phyloP scores from a whole-genome alignment of 768 basidiomycete species.

The Amanita muscaria region DNA sequence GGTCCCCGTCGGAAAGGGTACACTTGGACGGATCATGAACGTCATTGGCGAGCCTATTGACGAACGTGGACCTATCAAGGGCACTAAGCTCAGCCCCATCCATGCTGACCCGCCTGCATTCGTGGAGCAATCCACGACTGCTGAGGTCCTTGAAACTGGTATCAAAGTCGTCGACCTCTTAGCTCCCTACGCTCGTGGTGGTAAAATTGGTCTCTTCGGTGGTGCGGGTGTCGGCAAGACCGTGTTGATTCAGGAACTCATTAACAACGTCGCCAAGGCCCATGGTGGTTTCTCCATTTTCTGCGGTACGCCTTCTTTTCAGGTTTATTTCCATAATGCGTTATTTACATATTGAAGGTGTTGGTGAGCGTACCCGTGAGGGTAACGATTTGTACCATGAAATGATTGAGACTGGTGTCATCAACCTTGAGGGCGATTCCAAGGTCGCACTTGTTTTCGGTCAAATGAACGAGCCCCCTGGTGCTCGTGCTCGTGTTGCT shows the following conservation, averaged over 20 bases:
- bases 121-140: slow-evolving; percentile 97
- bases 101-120: slow-evolving; percentile 97
- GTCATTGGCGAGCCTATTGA: slow-evolving; percentile 99
- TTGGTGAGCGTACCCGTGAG: slow-evolving; percentile 99
- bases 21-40: slow-evolving; percentile 99
- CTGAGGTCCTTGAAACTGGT: slow-evolving; percentile 98
- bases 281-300: slow-evolving; percentile 99
- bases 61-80: slow-evolving; percentile 98
- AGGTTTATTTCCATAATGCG: background rate
- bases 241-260: slow-evolving; percentile 98
- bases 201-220: slow-evolving; percentile 99
- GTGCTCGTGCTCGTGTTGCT: slow-evolving; percentile 99
- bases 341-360: slow-evolving; percentile 47
- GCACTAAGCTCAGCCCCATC: slow-evolving; percentile 85
- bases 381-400: slow-evolving; percentile 99
- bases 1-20: slow-evolving; percentile 91
- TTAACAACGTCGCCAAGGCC: slow-evolving; percentile 99
- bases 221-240: slow-evolving; percentile 99
- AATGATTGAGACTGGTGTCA: slow-evolving; percentile 99
- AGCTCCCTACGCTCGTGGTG: slow-evolving; percentile 99
- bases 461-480: slow-evolving; percentile 99
- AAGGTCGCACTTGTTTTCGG: slow-evolving; percentile 99
- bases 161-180: slow-evolving; percentile 99
- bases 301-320: slow-evolving; percentile 63
- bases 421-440: slow-evolving; percentile 98